phyloP scores from a whole-genome alignment of 352 stramenopile genomes.

The Phytophthora tentaculata region DNA sequence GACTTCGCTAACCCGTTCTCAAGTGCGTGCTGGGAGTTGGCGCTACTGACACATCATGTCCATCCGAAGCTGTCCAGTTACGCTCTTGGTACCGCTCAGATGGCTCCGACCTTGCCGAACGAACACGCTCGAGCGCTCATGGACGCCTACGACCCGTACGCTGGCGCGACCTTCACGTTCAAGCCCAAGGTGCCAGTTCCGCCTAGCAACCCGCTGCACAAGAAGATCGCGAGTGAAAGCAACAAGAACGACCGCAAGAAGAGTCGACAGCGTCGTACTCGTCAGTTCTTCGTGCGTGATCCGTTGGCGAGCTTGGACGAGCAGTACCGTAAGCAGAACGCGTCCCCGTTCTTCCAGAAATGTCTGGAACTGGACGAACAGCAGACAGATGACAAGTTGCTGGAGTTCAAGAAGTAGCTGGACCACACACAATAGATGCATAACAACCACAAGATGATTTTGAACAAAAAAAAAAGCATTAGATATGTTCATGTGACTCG shows the following conservation, averaged over 20 bases:
- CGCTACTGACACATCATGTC: conserved; percentile 86
- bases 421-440: conserved; percentile 30
- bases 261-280: conserved; percentile 50
- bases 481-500: conserved; percentile 22
- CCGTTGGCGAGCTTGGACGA: conserved; percentile 48
- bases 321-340: conserved; percentile 41
- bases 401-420: conserved; percentile 46
- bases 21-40: conserved; percentile 94
- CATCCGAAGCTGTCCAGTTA: conserved; percentile 84
- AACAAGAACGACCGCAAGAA: conserved; percentile 62
- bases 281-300: conserved; percentile 79
- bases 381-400: conserved; percentile 21
- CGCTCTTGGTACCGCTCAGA: conserved; percentile 62
- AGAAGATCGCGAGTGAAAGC: conserved; percentile 68
- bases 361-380: conserved; percentile 42
- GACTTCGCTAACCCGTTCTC: conserved; percentile 96
- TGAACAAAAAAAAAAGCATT: conserved; percentile 24
- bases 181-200: conserved; percentile 68
- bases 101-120: conserved; percentile 67
- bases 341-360: conserved; percentile 45
- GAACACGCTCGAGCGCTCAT: conserved; percentile 72
- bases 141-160: conserved; percentile 60
- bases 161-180: conserved; percentile 58
- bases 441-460: conserved; percentile 18
- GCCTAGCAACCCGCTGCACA: conserved; percentile 69